phyloP scores from a whole-genome alignment of 805 yeast species.

The Ogataea nitratoaversa region DNA sequence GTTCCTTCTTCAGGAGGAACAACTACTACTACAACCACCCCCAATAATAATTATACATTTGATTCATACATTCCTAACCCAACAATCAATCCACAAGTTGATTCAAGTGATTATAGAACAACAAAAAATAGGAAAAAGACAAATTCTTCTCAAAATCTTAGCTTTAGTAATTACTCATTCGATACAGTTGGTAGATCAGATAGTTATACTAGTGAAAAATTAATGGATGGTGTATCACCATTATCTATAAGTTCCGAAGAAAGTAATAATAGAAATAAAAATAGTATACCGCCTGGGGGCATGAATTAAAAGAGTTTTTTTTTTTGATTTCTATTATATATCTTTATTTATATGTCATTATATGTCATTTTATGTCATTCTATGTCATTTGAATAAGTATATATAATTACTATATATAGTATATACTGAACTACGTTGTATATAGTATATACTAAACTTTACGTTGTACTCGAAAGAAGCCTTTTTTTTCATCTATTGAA shows the following conservation, averaged over 20 bases:
- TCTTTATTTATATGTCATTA: background rate
- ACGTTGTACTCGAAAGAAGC: too few relatives aligned
- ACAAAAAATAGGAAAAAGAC: conserved; percentile 15
- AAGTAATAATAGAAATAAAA: background rate
- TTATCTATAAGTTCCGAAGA: conserved; percentile 3
- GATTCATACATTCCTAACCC: background rate
- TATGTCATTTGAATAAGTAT: background rate
- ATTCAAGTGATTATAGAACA: conserved; percentile 11
- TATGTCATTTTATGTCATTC: background rate
- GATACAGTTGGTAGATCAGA: conserved; percentile 10
- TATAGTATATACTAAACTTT: too few relatives aligned
- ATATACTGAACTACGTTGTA: too few relatives aligned
- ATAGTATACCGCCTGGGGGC: background rate
- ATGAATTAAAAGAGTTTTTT: background rate
- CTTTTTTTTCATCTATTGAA: too few relatives aligned
- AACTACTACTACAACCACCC: too few relatives aligned
- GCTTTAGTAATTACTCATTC: conserved; percentile 19
- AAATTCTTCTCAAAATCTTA: conserved; percentile 8
- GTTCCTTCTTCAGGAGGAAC: too few relatives aligned
- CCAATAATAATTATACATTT: background rate
- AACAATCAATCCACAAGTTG: background rate
- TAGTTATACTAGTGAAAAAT: conserved; percentile 8
- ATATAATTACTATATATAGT: too few relatives aligned
- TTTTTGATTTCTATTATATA: background rate
- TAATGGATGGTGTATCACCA: conserved; percentile 17